Base-by-base conservation (phyloP, 139 green algal genomes). In the Chlorella ohadii region DNA sequence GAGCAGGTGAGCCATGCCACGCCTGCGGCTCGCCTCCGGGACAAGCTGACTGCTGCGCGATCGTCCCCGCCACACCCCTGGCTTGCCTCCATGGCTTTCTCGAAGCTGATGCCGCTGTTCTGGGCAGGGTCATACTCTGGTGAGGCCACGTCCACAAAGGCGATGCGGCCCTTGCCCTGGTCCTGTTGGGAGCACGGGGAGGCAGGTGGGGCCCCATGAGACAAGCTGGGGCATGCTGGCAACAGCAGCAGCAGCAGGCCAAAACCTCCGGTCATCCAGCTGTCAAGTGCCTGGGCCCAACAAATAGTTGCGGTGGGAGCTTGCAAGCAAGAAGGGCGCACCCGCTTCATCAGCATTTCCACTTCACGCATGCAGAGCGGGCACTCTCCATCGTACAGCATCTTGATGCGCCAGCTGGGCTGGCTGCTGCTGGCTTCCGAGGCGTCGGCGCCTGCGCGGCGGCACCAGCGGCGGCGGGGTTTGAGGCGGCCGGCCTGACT, bases 331-430 rank as follows among this genome's bases (percentile, higher is more conserved):
- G 12, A 20, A 59, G 51, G 22, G 12, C 51, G 51, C 51, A 59
- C 51, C 27, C 95, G 89, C 25, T 75, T 80, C 25, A 78, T 80
- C 55, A 99, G 85, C 89, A 99, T 98, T 84, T 98, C 91, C 25
- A 99, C 94, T 83, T 99, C 96, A 38, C 93, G 93, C 91, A 98
- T 94, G 89, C 96, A 99, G 34, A 99, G 81, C 0, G 95, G 94
- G 88, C 97, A 99, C 59, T 82, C 76, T 25, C 86, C 88, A 77
- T 93, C 89, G 47, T 93, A 92, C 33, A 99, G 89, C 91, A 99
- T 96, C 22, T 92, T 90, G 4, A 98, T 94, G 1, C 94, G 74
- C 90, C 92, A 97, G 2, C 80, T 39, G n/a, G 72, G 82, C 78
- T 83, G 57, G 57, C 38, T 71, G 59, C 33, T 80, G 74, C 74